Percentiles rank a stretch among this genome's conserved stretches.
Evolutionary conservation across 2,329 filamentous ascomycete genomes (phyloP).

Genomic region (Fusarium neocosmosporiellum): DNA sequence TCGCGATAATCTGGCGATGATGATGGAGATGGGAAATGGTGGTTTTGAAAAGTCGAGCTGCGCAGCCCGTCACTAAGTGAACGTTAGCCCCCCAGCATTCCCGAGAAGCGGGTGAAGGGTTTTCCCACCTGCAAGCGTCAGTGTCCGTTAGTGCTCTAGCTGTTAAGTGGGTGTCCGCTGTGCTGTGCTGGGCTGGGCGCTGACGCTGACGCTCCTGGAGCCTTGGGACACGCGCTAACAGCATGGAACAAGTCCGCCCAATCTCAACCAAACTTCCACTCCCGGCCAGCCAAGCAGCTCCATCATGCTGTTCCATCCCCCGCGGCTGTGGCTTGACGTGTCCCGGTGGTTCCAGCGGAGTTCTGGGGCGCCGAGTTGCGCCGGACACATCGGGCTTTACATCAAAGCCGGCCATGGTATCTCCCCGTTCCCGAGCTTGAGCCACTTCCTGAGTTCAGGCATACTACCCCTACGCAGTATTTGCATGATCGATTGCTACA

Average conservation of each 20-base stretch:
- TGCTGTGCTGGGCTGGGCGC: constrained; percentile 6
- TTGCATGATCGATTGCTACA: neutral
- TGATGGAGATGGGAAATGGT: constrained; percentile 36
- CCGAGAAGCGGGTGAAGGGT: constrained; percentile 36
- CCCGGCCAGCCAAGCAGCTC: constrained; percentile 20
- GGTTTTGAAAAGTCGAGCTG: constrained; percentile 39
- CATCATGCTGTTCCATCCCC: constrained; percentile 7
- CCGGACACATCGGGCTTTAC: constrained; percentile 14
- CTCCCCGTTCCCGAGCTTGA: neutral
- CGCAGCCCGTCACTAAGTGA: constrained; percentile 16
- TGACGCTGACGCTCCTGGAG: constrained; percentile 32
- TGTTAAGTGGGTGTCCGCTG: neutral
- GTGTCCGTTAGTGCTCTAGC: neutral
- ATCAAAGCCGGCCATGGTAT: neutral
- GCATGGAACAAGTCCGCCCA: constrained; percentile 5
- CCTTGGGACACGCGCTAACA: constrained; percentile 23
- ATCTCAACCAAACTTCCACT: constrained; percentile 22
- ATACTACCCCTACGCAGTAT: neutral
- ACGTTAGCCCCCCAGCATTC: constrained; percentile 31
- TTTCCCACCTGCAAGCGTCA: neutral
- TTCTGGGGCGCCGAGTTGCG: constrained; percentile 22
- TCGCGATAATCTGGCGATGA: constrained; percentile 35
- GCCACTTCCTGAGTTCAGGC: neutral
- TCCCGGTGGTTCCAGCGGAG: constrained; percentile 32
- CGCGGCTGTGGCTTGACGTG: constrained; percentile 41